These are phyloP conservation scores for Aethionema arabicum DNA, from an alignment of 345 rosid species.

Conservation along the genomic window DNA sequence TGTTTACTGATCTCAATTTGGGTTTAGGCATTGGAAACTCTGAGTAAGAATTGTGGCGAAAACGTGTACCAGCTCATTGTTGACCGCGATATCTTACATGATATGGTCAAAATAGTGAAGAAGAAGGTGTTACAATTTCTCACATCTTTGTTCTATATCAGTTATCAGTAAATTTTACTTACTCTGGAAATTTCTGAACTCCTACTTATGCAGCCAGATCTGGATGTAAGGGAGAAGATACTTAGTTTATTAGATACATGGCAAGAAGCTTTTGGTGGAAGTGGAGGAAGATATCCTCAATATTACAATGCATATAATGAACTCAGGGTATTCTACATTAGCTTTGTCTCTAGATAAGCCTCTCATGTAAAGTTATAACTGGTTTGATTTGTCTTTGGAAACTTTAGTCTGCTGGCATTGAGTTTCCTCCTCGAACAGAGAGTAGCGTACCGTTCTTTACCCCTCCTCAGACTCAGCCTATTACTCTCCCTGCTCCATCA, in stretches of 20 bases:
- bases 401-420: constrained; percentile 74
- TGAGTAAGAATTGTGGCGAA: constrained; percentile 95
- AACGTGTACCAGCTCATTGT: constrained; percentile 75
- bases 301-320: constrained; percentile 83
- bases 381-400: neutral
- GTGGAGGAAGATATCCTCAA: constrained; percentile 81
- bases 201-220: constrained; percentile 71
- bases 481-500: constrained; percentile 49
- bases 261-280: constrained; percentile 81
- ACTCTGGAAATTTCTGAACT: constrained; percentile 13
- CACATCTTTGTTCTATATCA: constrained; percentile 12
- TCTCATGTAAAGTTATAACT: constrained; percentile 1
- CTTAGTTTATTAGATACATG: constrained; percentile 56
- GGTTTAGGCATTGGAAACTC: constrained; percentile 80
- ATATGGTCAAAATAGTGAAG: constrained; percentile 96
- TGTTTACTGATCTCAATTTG: constrained; percentile 18
- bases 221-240: constrained; percentile 90
- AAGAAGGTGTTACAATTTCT: constrained; percentile 65
- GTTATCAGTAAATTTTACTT: constrained; percentile 4
- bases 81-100: constrained; percentile 90
- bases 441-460: constrained; percentile 84
- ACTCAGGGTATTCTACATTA: constrained; percentile 56
- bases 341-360: neutral
- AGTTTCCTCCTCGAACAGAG: constrained; percentile 87
- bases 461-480: constrained; percentile 91